phyloP scores from a whole-genome alignment of 2,329 filamentous ascomycete species.

The Verticillium longisporum region DNA sequence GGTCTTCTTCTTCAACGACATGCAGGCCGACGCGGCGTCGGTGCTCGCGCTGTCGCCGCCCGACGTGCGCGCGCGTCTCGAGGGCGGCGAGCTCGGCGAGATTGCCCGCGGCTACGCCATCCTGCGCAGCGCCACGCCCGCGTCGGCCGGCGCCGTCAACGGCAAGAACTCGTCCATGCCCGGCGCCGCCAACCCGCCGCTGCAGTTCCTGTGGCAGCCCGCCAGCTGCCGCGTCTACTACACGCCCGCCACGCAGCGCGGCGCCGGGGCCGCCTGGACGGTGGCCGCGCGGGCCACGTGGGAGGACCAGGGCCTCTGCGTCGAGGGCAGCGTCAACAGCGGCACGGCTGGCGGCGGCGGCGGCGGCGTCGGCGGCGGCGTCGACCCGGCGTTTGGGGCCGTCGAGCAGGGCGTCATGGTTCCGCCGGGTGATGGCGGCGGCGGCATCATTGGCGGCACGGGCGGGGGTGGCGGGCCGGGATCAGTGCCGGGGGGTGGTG shows the following conservation, averaged over 20 bases:
- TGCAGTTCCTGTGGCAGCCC: slow-evolving; percentile 38
- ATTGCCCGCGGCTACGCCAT: slow-evolving; percentile 26
- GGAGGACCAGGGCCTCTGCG: slow-evolving; percentile 23
- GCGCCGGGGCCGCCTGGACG: slow-evolving; percentile 33
- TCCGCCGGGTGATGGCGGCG: neutral
- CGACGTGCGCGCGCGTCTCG: slow-evolving; percentile 11
- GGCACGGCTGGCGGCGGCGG: slow-evolving; percentile 3
- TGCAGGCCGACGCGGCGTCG: slow-evolving; percentile 18
- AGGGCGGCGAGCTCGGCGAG: slow-evolving; percentile 17
- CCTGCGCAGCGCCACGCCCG: slow-evolving; percentile 15
- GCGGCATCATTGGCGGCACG: too few species aligned
- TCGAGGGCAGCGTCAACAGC: slow-evolving; percentile 20
- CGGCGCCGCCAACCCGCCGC: slow-evolving; percentile 24
- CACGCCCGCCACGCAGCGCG: slow-evolving; percentile 31
- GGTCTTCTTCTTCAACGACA: slow-evolving; percentile 22
- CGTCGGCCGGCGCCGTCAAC: slow-evolving; percentile 20
- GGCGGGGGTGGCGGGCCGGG: too few species aligned
- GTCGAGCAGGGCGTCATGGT: neutral
- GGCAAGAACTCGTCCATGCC: slow-evolving; percentile 27
- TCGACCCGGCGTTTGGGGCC: slow-evolving; percentile 15
- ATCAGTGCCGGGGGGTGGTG: neutral
- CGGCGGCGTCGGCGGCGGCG: neutral
- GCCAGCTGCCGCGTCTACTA: slow-evolving; percentile 42
- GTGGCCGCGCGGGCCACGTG: slow-evolving; percentile 27
- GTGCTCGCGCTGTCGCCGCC: slow-evolving; percentile 16